A percentile compares a stretch with the other conserved stretches of the same genome.
These are phyloP conservation scores for Erucastrum elatum DNA, from an alignment of 345 rosid species.

Conservation along the genomic window DNA sequence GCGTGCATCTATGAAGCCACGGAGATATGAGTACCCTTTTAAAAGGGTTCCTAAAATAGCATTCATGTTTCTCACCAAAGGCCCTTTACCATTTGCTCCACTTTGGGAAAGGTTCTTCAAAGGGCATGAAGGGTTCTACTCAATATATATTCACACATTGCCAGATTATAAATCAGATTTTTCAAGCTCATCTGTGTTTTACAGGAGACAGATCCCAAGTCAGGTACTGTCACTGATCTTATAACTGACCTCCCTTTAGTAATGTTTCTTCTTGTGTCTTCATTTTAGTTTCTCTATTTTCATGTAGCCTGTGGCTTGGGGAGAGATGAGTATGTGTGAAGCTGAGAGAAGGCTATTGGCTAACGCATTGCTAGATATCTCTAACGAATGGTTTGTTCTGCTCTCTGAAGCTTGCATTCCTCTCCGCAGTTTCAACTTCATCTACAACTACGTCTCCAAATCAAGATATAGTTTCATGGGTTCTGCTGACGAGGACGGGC, in stretches of 20 bases:
- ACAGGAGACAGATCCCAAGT: slow-evolving; percentile 77
- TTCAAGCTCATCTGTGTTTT: slow-evolving; percentile 62
- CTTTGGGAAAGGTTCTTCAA: slow-evolving; percentile 89
- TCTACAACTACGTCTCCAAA: slow-evolving; percentile 59
- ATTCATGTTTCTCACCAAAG: slow-evolving; percentile 90
- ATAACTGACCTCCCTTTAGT: not conserved
- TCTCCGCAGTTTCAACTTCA: slow-evolving; percentile 56
- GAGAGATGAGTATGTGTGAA: slow-evolving; percentile 89
- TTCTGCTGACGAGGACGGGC: slow-evolving; percentile 69
- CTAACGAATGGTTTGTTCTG: slow-evolving; percentile 86
- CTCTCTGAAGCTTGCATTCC: slow-evolving; percentile 90
- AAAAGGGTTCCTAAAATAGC: slow-evolving; percentile 82
- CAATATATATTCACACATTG: slow-evolving; percentile 62
- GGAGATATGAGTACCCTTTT: slow-evolving; percentile 52
- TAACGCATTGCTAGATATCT: slow-evolving; percentile 79
- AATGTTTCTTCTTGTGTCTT: not conserved
- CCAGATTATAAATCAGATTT: slow-evolving; percentile 55
- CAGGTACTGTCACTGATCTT: slow-evolving; percentile 51
- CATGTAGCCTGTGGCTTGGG: slow-evolving; percentile 72
- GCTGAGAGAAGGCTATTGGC: slow-evolving; percentile 91
- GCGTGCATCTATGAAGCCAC: slow-evolving; percentile 76
- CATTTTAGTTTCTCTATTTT: too few relatives aligned
- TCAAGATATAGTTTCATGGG: slow-evolving; percentile 77
- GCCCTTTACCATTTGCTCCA: slow-evolving; percentile 80
- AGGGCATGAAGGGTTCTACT: slow-evolving; percentile 61